Evolutionary conservation across 169 alveolate genomes (phyloP), one percentile per base, ranked within the genome.

Genomic region (Plasmodium reichenowi): DNA sequence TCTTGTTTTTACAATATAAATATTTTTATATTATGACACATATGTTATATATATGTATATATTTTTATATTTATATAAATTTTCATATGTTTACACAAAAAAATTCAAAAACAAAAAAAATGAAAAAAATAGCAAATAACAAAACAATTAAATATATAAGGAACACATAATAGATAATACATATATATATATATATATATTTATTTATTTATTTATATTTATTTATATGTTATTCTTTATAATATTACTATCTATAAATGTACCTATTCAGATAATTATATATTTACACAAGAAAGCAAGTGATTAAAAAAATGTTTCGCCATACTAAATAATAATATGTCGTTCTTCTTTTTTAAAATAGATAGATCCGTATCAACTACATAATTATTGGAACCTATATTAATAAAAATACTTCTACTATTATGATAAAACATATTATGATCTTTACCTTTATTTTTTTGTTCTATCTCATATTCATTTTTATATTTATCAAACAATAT

Each of bases 231-330:
- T 24, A 24, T 24, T 24, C 2, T 24, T 24, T 24, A 24, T 24
- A 24, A 24, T 24, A 24, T 24, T 1, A 24, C 2, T 24, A 24
- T 48, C 32, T 67, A 67, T 48, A 67, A 7, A 67, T 38, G 0
- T 38, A 24, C 7, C 5, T 32, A 32, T 32, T 32, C 8, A 32
- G 43, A 32, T 32, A 32, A 32, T 76, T 29, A 76, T 45, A 76
- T 56, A 66, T 76, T 72, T 10, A 66, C n/a, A 48, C 66, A 76
- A n/a, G 89, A 76, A 64, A 76, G 43, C 67, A 76, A n/a, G 24
- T 56, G 48, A 24, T 76, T 68, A 68, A 76, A 20, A 22, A 76
- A 76, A 38, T 76, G 60, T 60, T 76, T 76, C 2, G 89, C 47
- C 56, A 64, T 12, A 54, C 60, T 66, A 45, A 76, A 76, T 26